Evolutionary conservation across 164 flowering plant genomes (phyloP), one percentile per base, ranked within the genome.

Genomic region (Umbilicus rupestris): DNA sequence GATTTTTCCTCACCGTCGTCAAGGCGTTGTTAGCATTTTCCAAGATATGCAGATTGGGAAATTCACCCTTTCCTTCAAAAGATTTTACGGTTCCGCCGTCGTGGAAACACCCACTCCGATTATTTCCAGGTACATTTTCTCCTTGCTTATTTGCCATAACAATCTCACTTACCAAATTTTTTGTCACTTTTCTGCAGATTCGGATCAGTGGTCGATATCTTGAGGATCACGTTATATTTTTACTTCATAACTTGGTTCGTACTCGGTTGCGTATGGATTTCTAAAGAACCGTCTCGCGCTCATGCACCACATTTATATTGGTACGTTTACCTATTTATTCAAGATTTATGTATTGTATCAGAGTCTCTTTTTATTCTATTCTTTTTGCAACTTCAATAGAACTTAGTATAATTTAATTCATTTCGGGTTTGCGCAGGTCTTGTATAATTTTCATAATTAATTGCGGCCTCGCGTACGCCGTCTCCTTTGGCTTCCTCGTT

Each of bases 181-280:
- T 41, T 7, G 44, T 41, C 44, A 41, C 10, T 41, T 41, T 10
- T 41, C 44, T 14, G 16, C 44, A 41, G 44, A 14, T 14, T 41
- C 12, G 16, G 16, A 12, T 7, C 7, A 12, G 10, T 41, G 7
- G 12, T 12, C 2, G 44, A 41, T 12, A 6, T 9, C 44, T 14
- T 41, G 12, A 41, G 44, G 12, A 41, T 41, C 12, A 41, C 10
- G 12, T 10, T 41, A 12, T 41, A 28, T 33, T 55, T 55, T 55
- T 55, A 28, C 60, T 55, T 55, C 35, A 26, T 55, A 28, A 55
- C 60, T 11, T 55, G 60, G 60, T 55, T 55, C 19, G 19, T 55
- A 0, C 35, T 55, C 17, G 60, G 60, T 28, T 3, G 29, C 5
- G 19, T 55, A 1, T 55, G 60, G 60, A 15, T 55, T 14, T 55